Evolutionary conservation across 371 early-diverging fungal species (phyloP).

Genomic region (Rhizopus microsporus): DNA sequence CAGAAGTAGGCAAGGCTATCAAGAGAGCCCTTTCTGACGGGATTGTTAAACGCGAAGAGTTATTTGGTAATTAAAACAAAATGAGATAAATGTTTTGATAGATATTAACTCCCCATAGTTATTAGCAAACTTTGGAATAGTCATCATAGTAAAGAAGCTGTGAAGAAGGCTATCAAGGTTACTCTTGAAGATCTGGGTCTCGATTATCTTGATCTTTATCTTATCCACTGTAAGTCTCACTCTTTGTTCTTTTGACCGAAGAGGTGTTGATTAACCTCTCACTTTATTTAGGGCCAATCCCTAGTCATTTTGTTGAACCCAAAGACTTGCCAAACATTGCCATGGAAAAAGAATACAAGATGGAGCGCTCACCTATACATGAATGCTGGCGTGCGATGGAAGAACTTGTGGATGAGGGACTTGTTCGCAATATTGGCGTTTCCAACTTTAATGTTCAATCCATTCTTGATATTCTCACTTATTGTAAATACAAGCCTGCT

Average conservation of each 20-base stretch:
- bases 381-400: constrained; percentile 42
- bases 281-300: constrained; percentile 28
- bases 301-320: constrained; percentile 27
- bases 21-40: constrained; percentile 53
- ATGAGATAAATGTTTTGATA: background rate
- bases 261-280: constrained; percentile 6
- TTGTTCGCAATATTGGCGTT: constrained; percentile 57
- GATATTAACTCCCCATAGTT: constrained; percentile 40
- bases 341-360: constrained; percentile 7
- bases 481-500: constrained; percentile 36
- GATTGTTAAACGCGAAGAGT: constrained; percentile 61
- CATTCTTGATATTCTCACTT: constrained; percentile 35
- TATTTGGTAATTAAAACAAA: constrained; percentile 42
- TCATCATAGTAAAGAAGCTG: constrained; percentile 49
- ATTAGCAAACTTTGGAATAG: constrained; percentile 77
- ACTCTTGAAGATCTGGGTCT: constrained; percentile 57
- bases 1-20: constrained; percentile 67
- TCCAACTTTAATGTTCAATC: constrained; percentile 57
- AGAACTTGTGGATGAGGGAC: constrained; percentile 33
- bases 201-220: constrained; percentile 72
- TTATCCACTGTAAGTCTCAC: constrained; percentile 44
- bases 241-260: constrained; percentile 62
- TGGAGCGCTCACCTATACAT: constrained; percentile 39
- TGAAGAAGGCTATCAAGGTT: constrained; percentile 47
- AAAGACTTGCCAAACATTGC: constrained; percentile 26